A percentile compares a stretch with the other conserved stretches of the same genome.
These are phyloP conservation scores for Coniferiporia weirii DNA, from an alignment of 1,284 basidiomycete species.

Conservation along the genomic window DNA sequence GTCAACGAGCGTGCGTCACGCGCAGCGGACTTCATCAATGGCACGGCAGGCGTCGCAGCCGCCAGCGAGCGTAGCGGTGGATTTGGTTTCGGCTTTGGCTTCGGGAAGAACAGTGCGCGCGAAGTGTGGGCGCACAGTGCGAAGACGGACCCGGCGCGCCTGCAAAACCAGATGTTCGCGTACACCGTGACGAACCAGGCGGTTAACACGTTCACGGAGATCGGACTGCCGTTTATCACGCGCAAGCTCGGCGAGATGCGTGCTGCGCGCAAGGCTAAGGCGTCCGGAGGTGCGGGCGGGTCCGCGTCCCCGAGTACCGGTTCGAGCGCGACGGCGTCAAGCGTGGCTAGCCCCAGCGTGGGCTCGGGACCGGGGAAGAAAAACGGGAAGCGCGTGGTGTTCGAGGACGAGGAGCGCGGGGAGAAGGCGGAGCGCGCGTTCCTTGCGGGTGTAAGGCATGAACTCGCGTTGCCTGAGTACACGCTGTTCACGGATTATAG, in stretches of 20 bases:
- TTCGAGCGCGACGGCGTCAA: slow-evolving; percentile 18
- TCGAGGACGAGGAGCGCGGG: slow-evolving; percentile 57
- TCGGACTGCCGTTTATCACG: slow-evolving; percentile 78
- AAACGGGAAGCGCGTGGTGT: slow-evolving; percentile 57
- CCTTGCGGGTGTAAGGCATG: slow-evolving; percentile 69
- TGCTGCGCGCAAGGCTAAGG: slow-evolving; percentile 31
- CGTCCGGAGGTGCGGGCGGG: slow-evolving; percentile 18
- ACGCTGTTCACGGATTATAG: slow-evolving; percentile 81
- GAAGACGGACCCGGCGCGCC: slow-evolving; percentile 54
- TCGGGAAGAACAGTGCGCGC: slow-evolving; percentile 15
- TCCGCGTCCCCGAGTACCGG: not conserved
- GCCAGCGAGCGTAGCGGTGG: slow-evolving; percentile 19
- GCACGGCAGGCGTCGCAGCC: slow-evolving; percentile 18
- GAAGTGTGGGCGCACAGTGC: slow-evolving; percentile 47
- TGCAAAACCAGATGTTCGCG: slow-evolving; percentile 93
- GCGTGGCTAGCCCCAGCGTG: not conserved
- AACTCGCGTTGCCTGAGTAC: slow-evolving; percentile 81
- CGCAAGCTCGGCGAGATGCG: slow-evolving; percentile 55
- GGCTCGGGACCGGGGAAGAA: slow-evolving; percentile 23
- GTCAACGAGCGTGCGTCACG: slow-evolving; percentile 18
- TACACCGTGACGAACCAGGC: slow-evolving; percentile 92
- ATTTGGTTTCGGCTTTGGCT: too few species aligned
- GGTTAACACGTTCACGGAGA: slow-evolving; percentile 77
- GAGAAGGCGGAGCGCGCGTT: slow-evolving; percentile 65
- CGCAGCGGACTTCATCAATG: slow-evolving; percentile 25